These are phyloP conservation scores for Lecanicillium sp. DNA, from an alignment of 2,329 filamentous ascomycete species.

Conservation along the genomic window DNA sequence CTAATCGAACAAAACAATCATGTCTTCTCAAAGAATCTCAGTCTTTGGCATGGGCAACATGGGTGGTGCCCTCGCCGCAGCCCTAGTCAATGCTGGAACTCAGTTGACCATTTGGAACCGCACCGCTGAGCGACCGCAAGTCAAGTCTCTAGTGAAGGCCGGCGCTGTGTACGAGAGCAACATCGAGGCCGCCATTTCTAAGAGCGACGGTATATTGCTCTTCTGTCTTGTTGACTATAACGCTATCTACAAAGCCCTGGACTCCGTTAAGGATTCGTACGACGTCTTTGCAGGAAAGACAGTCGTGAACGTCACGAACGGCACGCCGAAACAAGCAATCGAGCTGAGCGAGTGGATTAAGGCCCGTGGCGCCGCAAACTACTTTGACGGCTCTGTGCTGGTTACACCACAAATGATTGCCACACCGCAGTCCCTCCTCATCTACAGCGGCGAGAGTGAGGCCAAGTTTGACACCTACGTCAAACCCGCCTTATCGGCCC, in stretches of 20 bases:
- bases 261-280: neutral
- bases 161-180: constrained; percentile 17
- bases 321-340: constrained; percentile 20
- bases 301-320: constrained; percentile 26
- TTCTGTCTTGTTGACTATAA: constrained; percentile 24
- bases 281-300: constrained; percentile 18
- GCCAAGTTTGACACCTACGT: constrained; percentile 8
- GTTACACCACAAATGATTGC: constrained; percentile 24
- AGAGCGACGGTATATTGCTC: constrained; percentile 18
- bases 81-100: constrained; percentile 17
- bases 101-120: constrained; percentile 24
- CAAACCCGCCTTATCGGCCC: constrained; percentile 14
- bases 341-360: constrained; percentile 17
- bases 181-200: constrained; percentile 15
- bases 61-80: constrained; percentile 18
- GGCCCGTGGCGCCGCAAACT: constrained; percentile 14
- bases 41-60: constrained; percentile 23
- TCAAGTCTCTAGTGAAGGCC: constrained; percentile 13
- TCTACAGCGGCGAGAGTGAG: constrained; percentile 20
- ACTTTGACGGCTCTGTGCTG: constrained; percentile 27
- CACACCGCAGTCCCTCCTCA: constrained; percentile 18
- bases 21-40: constrained; percentile 14
- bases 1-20: no score
- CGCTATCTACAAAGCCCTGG: constrained; percentile 14
- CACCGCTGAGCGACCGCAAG: constrained; percentile 16